Conservation (phyloP, 169 alveolate species). For the Babesia bovis region DNA sequence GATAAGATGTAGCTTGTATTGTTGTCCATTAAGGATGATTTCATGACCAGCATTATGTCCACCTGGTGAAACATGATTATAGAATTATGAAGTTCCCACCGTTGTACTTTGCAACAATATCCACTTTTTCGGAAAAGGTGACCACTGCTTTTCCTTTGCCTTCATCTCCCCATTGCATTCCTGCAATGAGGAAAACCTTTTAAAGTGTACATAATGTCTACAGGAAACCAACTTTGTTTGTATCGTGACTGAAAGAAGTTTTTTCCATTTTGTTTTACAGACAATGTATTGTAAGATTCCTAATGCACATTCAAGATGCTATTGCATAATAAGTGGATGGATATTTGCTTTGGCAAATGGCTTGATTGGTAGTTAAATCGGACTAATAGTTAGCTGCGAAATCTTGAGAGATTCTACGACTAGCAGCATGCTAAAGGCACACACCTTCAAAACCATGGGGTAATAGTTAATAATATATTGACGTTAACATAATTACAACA, state of each 20-base stretch:
- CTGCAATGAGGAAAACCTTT: slow-evolving; percentile 78
- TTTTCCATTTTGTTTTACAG: neutral
- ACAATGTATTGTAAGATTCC: neutral
- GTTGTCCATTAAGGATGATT: slow-evolving; percentile 75
- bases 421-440: neutral
- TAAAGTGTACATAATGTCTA: neutral
- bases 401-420: too few species aligned
- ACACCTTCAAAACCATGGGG: neutral
- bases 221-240: slow-evolving; percentile 10
- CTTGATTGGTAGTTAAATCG: too few species aligned
- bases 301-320: neutral
- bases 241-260: neutral
- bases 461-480: neutral
- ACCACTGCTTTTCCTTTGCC: slow-evolving; percentile 97
- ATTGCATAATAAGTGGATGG: neutral
- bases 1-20: slow-evolving; percentile 89
- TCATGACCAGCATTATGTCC: slow-evolving; percentile 95
- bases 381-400: too few species aligned
- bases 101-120: slow-evolving; percentile 88
- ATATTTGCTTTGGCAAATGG: too few species aligned
- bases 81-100: slow-evolving; percentile 62
- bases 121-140: slow-evolving; percentile 84
- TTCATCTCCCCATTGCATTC: slow-evolving; percentile 98
- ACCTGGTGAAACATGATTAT: slow-evolving; percentile 43
- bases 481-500: too few species aligned